These are phyloP conservation scores for Globisporangium heterothallicum DNA, from an alignment of 352 stramenopile species.

Conservation along the genomic window DNA sequence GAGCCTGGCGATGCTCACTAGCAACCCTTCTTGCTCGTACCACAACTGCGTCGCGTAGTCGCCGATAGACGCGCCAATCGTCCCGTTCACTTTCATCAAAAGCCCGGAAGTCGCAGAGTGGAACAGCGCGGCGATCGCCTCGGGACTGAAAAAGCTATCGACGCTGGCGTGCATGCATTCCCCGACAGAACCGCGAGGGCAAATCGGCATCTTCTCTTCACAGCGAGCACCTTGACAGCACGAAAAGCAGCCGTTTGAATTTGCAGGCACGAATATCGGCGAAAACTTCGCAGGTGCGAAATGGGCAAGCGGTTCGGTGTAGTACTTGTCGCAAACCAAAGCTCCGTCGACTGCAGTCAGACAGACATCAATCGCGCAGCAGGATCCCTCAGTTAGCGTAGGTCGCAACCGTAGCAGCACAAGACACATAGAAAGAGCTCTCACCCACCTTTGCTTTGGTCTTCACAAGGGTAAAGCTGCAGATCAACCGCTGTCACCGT, in stretches of 20 bases:
- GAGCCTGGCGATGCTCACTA: conserved; percentile 59
- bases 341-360: conserved; percentile 23
- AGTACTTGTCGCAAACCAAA: conserved; percentile 72
- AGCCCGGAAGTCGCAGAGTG: conserved; percentile 62
- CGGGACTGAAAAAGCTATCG: conserved; percentile 60
- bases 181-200: conserved; percentile 37
- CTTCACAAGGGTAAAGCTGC: conserved; percentile 70
- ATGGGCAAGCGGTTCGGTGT: conserved; percentile 45
- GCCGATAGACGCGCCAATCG: conserved; percentile 61
- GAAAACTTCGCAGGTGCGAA: conserved; percentile 61
- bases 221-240: conserved; percentile 69
- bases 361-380: not conserved
- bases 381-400: no score
- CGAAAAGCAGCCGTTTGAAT: conserved; percentile 59
- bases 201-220: conserved; percentile 46
- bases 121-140: conserved; percentile 74
- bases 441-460: conserved; percentile 46
- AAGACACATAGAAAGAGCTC: not conserved
- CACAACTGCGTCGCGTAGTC: conserved; percentile 55
- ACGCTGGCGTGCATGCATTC: conserved; percentile 70
- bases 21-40: conserved; percentile 68
- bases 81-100: conserved; percentile 79
- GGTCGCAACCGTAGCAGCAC: not conserved
- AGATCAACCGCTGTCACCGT: conserved; percentile 61
- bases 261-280: conserved; percentile 71